phyloP scores from a whole-genome alignment of 331 rosid species.

The Telfairia occidentalis region DNA sequence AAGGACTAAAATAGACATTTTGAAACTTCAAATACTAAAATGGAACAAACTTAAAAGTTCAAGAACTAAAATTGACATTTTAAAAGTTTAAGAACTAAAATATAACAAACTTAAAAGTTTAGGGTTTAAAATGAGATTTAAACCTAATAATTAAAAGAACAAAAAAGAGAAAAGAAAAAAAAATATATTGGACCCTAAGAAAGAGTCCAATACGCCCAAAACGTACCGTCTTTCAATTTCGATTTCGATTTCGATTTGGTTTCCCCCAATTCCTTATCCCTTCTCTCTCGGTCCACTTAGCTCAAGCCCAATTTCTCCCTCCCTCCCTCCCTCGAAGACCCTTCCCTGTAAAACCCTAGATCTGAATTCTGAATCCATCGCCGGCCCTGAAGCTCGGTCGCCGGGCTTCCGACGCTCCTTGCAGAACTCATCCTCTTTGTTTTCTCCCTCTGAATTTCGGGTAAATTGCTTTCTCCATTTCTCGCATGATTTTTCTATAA shows the following conservation, averaged over 20 bases:
- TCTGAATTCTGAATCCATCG: constrained; percentile 4
- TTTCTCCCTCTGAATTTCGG: background rate
- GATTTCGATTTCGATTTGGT: background rate
- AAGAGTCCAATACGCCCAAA: background rate
- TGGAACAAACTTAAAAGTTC: too few relatives aligned
- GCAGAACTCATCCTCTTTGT: background rate
- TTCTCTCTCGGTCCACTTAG: constrained; percentile 10
- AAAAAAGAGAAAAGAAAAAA: background rate
- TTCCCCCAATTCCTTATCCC: constrained; percentile 1
- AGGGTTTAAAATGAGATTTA: too few relatives aligned
- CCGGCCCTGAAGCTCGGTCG: constrained; percentile 5
- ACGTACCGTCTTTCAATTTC: background rate
- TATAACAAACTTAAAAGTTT: too few relatives aligned
- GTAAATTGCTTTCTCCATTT: background rate
- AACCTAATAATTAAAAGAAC: too few relatives aligned
- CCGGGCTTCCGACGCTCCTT: background rate
- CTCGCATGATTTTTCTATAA: background rate
- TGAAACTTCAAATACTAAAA: too few relatives aligned
- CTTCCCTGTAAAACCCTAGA: constrained; percentile 7
- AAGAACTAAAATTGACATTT: too few relatives aligned
- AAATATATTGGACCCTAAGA: background rate
- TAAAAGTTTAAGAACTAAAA: too few relatives aligned
- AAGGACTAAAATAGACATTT: too few relatives aligned
- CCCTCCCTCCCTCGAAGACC: background rate
- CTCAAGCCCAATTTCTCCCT: constrained; percentile 15